Conservation (phyloP, 1,284 basidiomycete species). For the Microbotryomycetes sp. region DNA sequence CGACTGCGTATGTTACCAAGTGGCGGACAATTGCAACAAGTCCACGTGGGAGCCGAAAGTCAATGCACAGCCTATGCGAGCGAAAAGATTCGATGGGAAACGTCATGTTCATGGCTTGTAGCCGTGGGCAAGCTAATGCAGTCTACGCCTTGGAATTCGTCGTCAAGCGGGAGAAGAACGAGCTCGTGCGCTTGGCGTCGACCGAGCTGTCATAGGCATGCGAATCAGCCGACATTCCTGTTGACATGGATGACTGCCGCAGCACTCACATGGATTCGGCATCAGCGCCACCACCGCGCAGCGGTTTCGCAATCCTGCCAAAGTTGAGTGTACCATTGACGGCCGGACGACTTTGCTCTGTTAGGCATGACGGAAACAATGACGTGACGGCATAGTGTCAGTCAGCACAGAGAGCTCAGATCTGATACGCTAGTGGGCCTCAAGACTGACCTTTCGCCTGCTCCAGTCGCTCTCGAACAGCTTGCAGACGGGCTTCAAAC, state of each 20-base stretch:
- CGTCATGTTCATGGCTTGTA: no score
- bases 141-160: background rate
- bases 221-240: no score
- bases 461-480: slow-evolving; percentile 83
- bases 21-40: no score
- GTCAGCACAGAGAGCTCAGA: background rate
- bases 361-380: slow-evolving; percentile 2
- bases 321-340: slow-evolving; percentile 63
- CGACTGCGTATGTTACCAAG: no score
- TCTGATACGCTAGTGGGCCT: background rate
- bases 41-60: no score
- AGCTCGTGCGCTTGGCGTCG: slow-evolving; percentile 8
- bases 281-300: slow-evolving; percentile 64
- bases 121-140: no score
- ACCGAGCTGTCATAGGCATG: background rate
- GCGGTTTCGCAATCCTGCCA: slow-evolving; percentile 91
- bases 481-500: slow-evolving; percentile 85
- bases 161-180: slow-evolving; percentile 3
- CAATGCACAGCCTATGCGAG: no score
- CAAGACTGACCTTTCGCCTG: slow-evolving; percentile 71
- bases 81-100: no score
- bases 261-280: slow-evolving; percentile 15
- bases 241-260: no score
- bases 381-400: background rate
- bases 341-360: slow-evolving; percentile 57